Evolutionary conservation across 1,284 basidiomycete species (phyloP).

Genomic region (Moniliella sp.): DNA sequence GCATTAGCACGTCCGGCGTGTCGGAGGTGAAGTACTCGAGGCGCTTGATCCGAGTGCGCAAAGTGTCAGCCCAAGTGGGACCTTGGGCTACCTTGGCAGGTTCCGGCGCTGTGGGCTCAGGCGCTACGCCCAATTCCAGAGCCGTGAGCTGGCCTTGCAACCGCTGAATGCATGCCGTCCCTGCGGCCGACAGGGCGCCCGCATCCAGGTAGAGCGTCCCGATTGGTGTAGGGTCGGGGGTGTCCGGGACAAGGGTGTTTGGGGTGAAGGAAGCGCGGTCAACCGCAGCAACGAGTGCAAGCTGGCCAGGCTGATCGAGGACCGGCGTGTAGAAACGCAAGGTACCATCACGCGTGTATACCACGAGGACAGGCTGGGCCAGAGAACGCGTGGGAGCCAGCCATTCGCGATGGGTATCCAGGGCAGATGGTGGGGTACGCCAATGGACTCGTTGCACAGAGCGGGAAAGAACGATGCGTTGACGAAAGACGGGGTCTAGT

Average conservation of each 20-base stretch:
- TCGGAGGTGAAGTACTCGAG: not conserved
- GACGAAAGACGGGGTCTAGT: not conserved
- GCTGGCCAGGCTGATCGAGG: constrained; percentile 14
- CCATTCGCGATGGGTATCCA: not conserved
- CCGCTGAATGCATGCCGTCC: not conserved
- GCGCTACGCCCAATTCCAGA: not conserved
- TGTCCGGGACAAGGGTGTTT: no score
- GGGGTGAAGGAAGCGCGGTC: constrained; percentile 1
- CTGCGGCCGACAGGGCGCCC: not conserved
- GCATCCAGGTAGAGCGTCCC: not conserved
- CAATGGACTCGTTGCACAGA: not conserved
- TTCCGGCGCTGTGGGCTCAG: not conserved
- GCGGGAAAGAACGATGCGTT: not conserved
- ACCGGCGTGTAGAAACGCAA: constrained; percentile 15
- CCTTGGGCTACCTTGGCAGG: not conserved
- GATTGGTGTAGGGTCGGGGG: no score
- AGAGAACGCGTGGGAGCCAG: not conserved
- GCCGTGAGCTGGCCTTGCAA: not conserved
- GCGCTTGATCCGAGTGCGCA: not conserved
- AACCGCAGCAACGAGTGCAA: constrained; percentile 14
- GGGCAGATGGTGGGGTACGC: not conserved
- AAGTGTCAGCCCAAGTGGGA: not conserved
- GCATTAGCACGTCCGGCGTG: not conserved
- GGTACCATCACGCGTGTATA: constrained; percentile 9
- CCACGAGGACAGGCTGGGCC: constrained; percentile 13